A percentile compares a stretch with the other conserved stretches of the same genome.
Evolutionary conservation across 345 rosid genomes (phyloP).

Genomic region (Boechera stricta): DNA sequence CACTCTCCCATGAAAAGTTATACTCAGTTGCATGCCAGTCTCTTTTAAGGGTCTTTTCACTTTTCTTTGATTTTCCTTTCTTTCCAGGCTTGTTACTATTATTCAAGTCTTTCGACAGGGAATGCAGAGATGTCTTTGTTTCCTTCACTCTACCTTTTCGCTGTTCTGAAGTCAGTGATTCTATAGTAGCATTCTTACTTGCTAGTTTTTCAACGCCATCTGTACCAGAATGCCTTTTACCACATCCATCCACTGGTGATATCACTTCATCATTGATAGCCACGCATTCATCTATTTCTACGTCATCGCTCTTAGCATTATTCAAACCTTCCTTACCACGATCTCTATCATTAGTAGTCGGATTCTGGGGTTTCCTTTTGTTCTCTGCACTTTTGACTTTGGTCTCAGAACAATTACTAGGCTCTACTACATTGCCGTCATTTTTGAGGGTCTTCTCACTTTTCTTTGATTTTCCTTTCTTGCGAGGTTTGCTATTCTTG

Average conservation of each 20-base stretch:
- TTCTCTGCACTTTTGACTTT: not conserved
- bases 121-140: not conserved
- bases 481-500: no score
- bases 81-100: slow-evolving; percentile 5
- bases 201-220: not conserved
- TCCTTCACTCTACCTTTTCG: slow-evolving; percentile 2
- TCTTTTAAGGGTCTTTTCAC: slow-evolving; percentile 18
- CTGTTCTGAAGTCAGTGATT: slow-evolving; percentile 22
- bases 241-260: slow-evolving; percentile 31
- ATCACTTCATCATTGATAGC: slow-evolving; percentile 21
- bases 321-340: not conserved
- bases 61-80: slow-evolving; percentile 14
- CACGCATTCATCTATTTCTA: slow-evolving; percentile 12
- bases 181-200: slow-evolving; percentile 19
- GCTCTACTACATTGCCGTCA: no score
- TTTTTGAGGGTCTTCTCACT: no score
- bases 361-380: not conserved
- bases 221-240: slow-evolving; percentile 21
- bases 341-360: slow-evolving; percentile 9
- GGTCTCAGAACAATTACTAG: no score
- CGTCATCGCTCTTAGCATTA: slow-evolving; percentile 16
- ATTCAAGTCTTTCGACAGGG: not conserved
- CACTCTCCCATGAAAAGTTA: not conserved
- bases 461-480: no score
- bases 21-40: slow-evolving; percentile 5